Conservation (phyloP, 169 alveolate species). For the Cryptosporidium sp. region DNA sequence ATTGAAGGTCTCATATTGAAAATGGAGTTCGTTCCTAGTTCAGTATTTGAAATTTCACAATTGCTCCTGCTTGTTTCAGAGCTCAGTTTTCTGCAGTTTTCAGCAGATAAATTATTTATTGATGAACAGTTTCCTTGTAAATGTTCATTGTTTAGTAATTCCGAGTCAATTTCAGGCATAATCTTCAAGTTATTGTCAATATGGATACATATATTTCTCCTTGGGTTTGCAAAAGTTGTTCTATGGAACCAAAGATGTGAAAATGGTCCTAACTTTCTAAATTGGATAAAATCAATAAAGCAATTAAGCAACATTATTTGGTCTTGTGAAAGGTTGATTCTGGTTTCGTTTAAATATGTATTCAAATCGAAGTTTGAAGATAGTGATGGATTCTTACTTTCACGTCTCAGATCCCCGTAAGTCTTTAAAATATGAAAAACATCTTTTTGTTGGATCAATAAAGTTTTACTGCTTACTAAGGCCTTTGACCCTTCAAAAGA, state of each 20-base stretch:
- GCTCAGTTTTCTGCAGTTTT: background rate
- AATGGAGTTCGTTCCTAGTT: conserved; percentile 18
- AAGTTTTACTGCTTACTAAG: conserved; percentile 4
- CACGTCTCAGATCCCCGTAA: conserved; percentile 17
- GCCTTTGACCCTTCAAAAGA: conserved; percentile 13
- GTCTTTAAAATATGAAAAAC: conserved; percentile 48
- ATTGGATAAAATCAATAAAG: conserved; percentile 26
- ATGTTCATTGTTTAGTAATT: conserved; percentile 12
- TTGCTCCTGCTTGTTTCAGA: background rate
- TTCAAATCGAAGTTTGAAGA: conserved; percentile 25
- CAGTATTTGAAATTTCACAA: background rate
- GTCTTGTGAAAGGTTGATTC: conserved; percentile 26
- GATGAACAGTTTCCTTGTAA: background rate
- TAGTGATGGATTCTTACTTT: conserved; percentile 34
- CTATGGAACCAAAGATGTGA: conserved; percentile 68
- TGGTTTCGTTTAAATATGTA: conserved; percentile 15
- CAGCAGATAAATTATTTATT: background rate
- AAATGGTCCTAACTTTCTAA: conserved; percentile 42
- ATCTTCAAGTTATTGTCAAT: conserved; percentile 44
- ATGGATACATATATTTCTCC: conserved; percentile 29
- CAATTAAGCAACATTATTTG: conserved; percentile 53
- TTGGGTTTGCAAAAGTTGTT: conserved; percentile 37
- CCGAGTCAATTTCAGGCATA: conserved; percentile 43
- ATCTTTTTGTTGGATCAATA: conserved; percentile 62
- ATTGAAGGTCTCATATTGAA: conserved; percentile 33